Evolutionary conservation across 1,284 basidiomycete genomes (phyloP).

Genomic region (Malassezia cuniculi): DNA sequence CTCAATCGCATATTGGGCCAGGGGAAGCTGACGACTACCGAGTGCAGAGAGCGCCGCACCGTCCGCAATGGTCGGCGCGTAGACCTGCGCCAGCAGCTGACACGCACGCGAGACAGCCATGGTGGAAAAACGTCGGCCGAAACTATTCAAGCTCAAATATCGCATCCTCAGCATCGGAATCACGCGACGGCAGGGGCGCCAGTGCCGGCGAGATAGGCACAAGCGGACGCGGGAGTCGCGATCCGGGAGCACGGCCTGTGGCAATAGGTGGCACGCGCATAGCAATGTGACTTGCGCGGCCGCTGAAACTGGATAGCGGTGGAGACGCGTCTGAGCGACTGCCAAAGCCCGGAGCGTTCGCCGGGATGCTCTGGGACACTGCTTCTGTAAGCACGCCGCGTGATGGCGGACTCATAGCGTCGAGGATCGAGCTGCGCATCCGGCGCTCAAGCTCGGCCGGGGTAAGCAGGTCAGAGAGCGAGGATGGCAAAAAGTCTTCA

Average conservation of each 20-base stretch:
- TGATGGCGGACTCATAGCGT: constrained; percentile 14
- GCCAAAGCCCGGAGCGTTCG: constrained; percentile 13
- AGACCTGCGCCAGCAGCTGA: constrained; percentile 13
- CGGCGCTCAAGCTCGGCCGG: constrained; percentile 40
- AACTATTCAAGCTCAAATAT: constrained; percentile 42
- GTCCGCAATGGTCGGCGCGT: constrained; percentile 9
- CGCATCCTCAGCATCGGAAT: constrained; percentile 32
- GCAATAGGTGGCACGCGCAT: constrained; percentile 5
- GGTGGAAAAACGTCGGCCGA: constrained; percentile 3
- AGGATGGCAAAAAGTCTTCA: constrained; percentile 49
- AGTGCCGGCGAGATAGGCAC: constrained; percentile 26
- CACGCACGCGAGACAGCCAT: constrained; percentile 6
- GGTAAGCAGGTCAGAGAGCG: constrained; percentile 39
- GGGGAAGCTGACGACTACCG: background rate
- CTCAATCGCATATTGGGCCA: constrained; percentile 7
- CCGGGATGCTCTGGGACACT: constrained; percentile 30
- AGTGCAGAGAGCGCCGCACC: constrained; percentile 6
- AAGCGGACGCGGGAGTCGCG: constrained; percentile 12
- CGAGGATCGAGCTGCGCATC: constrained; percentile 16
- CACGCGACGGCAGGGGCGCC: constrained; percentile 23
- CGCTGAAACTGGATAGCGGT: background rate
- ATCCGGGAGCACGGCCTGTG: constrained; percentile 14
- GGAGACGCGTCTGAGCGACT: too few species aligned
- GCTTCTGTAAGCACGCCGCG: constrained; percentile 15
- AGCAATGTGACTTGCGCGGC: background rate